Evolutionary conservation across 2,329 filamentous ascomycete genomes (phyloP).

Genomic region (Arthroderma sp.): DNA sequence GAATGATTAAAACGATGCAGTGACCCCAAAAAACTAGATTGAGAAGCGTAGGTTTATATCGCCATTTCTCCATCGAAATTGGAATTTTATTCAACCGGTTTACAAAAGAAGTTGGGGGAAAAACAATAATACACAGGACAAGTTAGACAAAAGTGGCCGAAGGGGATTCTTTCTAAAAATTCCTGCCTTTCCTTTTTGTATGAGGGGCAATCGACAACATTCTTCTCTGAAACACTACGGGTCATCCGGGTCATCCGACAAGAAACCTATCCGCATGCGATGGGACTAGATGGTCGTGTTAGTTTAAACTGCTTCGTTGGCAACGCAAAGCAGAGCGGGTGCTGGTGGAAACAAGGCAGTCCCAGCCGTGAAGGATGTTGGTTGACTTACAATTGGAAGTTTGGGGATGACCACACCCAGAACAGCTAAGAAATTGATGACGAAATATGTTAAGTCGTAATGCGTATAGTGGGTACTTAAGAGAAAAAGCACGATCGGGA

Average conservation of each 20-base stretch:
- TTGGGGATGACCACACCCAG: constrained; percentile 92
- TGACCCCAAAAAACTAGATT: too few relatives aligned
- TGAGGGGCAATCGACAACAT: too few relatives aligned
- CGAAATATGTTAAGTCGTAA: constrained; percentile 93
- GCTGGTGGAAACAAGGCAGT: constrained; percentile 5
- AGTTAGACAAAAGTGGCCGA: too few relatives aligned
- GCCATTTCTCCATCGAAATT: too few relatives aligned
- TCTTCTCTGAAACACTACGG: constrained; percentile 1
- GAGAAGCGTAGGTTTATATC: too few relatives aligned
- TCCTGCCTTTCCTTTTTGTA: too few relatives aligned
- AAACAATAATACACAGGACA: too few relatives aligned
- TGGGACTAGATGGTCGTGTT: constrained; percentile 47
- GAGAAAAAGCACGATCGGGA: constrained; percentile 87
- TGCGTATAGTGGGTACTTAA: constrained; percentile 98
- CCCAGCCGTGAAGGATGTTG: not conserved
- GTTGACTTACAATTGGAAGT: constrained; percentile 67
- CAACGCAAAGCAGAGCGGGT: not conserved
- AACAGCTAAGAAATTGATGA: constrained; percentile 89
- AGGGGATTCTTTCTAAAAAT: too few relatives aligned
- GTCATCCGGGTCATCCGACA: constrained; percentile 51
- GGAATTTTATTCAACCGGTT: too few relatives aligned
- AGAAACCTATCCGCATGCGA: constrained; percentile 62
- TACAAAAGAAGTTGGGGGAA: too few relatives aligned
- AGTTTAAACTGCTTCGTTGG: constrained; percentile 13
- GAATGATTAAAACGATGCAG: too few relatives aligned